phyloP scores from a whole-genome alignment of 1,284 basidiomycete species.

The Leccinum pachyderme region DNA sequence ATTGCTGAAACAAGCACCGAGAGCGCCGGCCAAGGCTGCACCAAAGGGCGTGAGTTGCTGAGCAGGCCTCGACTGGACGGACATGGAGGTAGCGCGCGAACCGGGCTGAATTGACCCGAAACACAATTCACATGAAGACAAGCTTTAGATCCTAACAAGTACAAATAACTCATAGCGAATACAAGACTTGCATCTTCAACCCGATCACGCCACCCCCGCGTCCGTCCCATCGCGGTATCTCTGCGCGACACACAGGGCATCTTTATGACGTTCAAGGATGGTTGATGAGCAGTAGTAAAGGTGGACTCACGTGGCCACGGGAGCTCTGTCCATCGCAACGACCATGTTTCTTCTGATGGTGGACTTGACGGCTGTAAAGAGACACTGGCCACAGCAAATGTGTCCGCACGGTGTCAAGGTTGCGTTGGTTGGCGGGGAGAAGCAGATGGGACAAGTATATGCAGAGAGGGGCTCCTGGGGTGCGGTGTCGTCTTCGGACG shows the following conservation, averaged over 20 bases:
- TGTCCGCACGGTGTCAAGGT: conserved; percentile 78
- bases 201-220: conserved; percentile 63
- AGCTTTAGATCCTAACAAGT: conserved; percentile 24
- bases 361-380: conserved; percentile 71
- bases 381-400: conserved; percentile 70
- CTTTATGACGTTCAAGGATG: conserved; percentile 25
- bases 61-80: conserved; percentile 29
- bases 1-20: conserved; percentile 91
- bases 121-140: conserved; percentile 25
- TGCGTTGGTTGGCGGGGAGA: conserved; percentile 69
- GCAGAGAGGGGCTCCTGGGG: conserved; percentile 51
- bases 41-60: conserved; percentile 86
- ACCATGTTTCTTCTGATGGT: conserved; percentile 50
- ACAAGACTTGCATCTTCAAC: conserved; percentile 46
- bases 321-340: conserved; percentile 38
- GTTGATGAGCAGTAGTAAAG: neutral
- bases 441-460: conserved; percentile 77
- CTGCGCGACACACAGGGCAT: conserved; percentile 65
- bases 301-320: conserved; percentile 44
- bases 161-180: conserved; percentile 39
- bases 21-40: conserved; percentile 90
- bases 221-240: conserved; percentile 64
- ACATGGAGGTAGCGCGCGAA: conserved; percentile 18
- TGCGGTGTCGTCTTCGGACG: neutral
- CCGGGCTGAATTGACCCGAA: neutral